phyloP scores from a whole-genome alignment of 208 protist genomes.

The Phytomonas sp. region DNA sequence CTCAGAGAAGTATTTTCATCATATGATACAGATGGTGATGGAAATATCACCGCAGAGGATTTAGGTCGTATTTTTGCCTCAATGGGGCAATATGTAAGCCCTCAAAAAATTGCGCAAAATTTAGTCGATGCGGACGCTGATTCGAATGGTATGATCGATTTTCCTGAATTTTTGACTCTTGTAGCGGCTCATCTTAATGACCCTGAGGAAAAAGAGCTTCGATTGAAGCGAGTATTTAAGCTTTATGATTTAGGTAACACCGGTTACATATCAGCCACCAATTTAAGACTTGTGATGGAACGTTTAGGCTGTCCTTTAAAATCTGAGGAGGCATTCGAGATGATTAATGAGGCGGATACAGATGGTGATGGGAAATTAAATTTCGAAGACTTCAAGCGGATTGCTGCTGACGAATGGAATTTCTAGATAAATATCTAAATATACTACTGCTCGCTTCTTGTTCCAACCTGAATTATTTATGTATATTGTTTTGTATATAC shows the following conservation, averaged over 20 bases:
- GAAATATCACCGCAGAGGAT: constrained; percentile 97
- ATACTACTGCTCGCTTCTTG: neutral
- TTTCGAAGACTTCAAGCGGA: constrained; percentile 84
- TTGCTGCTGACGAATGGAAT: constrained; percentile 55
- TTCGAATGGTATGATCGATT: constrained; percentile 97
- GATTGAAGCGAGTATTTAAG: constrained; percentile 87
- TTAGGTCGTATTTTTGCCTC: constrained; percentile 98
- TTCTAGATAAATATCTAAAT: neutral
- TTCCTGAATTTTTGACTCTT: constrained; percentile 93
- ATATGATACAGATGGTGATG: constrained; percentile 99
- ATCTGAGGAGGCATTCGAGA: constrained; percentile 86
- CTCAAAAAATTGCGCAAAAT: constrained; percentile 93
- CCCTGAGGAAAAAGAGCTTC: constrained; percentile 88
- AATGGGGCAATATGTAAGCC: constrained; percentile 93
- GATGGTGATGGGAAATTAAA: constrained; percentile 85
- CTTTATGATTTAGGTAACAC: constrained; percentile 94
- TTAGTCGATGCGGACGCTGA: constrained; percentile 96
- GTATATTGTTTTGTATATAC: neutral
- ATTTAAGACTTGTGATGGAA: constrained; percentile 90
- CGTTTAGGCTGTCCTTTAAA: constrained; percentile 89
- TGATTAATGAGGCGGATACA: constrained; percentile 87
- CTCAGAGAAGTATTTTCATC: constrained; percentile 99
- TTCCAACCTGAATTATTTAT: neutral
- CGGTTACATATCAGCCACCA: constrained; percentile 87
- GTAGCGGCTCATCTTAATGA: constrained; percentile 85